Evolutionary conservation across 129 eudicot species (phyloP), one percentile per base, ranked within the genome.

Genomic region (Flaveria sonorensis): DNA sequence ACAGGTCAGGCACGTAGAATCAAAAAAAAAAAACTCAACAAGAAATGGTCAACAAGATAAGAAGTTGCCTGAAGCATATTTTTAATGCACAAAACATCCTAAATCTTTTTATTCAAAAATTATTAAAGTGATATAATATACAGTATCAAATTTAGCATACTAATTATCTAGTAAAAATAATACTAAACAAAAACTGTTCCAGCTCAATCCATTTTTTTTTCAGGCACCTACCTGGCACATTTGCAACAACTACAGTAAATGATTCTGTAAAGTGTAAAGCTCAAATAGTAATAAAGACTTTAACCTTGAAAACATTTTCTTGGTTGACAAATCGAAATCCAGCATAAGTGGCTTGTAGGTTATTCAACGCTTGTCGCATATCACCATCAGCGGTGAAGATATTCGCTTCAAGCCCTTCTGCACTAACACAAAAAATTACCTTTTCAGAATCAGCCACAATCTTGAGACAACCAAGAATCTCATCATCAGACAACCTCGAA

Each of bases 371-470:
- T 56, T 93, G 98, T 15, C 97, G 89, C 99, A 94, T 94, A 69
- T 94, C 99, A 71, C 36, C 99, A 85, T 94, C 99, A 83, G 99
- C 97, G 23, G 97, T 94, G 45, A 94, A 94, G 45, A 94, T 94
- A 40, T 90, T 90, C 0, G 97, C 96, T 81, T 93, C 98, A 46
- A 93, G 92, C 73, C 96, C 99, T 83, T 91, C 97, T 24, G 26
- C 26, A 52, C 23, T 24, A 64, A 50, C 20, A 63, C 3, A 46
- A 11, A 36, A n/a, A 8, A 0, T 10, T 61, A 93, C 98, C 93
- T 94, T 89, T 78, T 94, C 99, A 53, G 94, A 90, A 57, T 88
- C 96, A 72, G 88, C 89, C 10, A 94, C 97, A 62, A 85, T 81
- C 96, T 91, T 89, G 65, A 95, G 94, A 74, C 97, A 95, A 24